Evolutionary conservation across 768 basidiomycete species (phyloP), one percentile per base, ranked within the genome.

Genomic region (Mrakia gelida): DNA sequence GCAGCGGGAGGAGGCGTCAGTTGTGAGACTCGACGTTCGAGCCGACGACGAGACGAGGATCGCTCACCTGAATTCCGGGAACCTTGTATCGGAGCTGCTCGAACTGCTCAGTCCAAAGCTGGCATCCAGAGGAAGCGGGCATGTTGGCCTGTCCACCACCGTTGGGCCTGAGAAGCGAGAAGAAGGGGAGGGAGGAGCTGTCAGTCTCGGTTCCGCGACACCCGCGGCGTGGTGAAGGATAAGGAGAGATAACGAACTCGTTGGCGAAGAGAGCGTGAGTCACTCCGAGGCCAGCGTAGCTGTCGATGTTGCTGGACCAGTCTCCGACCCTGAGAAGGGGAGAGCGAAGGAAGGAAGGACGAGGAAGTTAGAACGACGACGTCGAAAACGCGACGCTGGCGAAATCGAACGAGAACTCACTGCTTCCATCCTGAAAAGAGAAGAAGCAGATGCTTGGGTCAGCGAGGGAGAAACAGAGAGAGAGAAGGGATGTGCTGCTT

Each of bases 241-340:
- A 21, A 52, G 18, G 18, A 52, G 49, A 52, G 9, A 21, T 16
- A 52, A 68, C 68, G 49, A 38, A 71, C 74, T 79, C 78, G 78
- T 79, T 79, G 68, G 74, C 65, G 56, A 79, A 79, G 49, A 78
- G 77, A 21, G 77, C 77, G 77, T 73, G 63, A 71, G 73, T 78
- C 43, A 78, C 77, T 18, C 77, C 77, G 49, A 72, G 71, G 18
- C 43, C 61, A 32, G 77, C 59, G 73, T 73, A 78, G 15, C 41
- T 38, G 26, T 72, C 70, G 38, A 78, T 62, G 73, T 78, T 78
- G 62, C 43, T 26, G 56, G n/a, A 10, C 77, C 77, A 78, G 73
- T 78, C 77, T 61, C 77, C 77, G 54, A 78, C 72, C 77, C 72
- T 70, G 30, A 32, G 32, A 41, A 68, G 38, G 6, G 23, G 38